A percentile compares a stretch with the other conserved stretches of the same genome.
Evolutionary conservation across 805 yeast genomes (phyloP).

Genomic region (Saccharomycodes ludwigii): DNA sequence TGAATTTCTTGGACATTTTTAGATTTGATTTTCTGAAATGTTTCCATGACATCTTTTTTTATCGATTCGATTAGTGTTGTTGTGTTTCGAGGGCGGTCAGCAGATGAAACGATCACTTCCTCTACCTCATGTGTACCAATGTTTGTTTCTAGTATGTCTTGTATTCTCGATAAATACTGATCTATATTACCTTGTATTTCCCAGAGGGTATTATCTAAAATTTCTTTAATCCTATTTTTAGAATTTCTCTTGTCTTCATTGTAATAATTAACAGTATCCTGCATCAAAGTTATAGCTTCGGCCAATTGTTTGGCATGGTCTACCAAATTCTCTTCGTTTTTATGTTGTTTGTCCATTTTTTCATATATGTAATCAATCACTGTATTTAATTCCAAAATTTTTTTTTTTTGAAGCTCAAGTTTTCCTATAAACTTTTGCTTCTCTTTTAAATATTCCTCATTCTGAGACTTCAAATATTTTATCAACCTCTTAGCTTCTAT

Average conservation of each 20-base stretch:
- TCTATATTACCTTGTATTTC: too few relatives aligned
- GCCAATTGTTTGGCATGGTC: conserved; percentile 13
- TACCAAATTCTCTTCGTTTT: conserved; percentile 17
- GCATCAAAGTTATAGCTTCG: conserved; percentile 12
- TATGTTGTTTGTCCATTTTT: conserved; percentile 16
- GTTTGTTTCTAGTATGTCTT: neutral
- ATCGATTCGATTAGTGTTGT: too few relatives aligned
- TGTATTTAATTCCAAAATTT: conserved; percentile 15
- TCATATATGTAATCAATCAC: conserved; percentile 15
- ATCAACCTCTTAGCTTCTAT: conserved; percentile 33
- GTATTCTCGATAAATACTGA: too few relatives aligned
- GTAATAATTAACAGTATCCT: conserved; percentile 12
- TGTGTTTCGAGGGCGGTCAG: too few relatives aligned
- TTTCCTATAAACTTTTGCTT: conserved; percentile 18
- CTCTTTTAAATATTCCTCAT: conserved; percentile 19
- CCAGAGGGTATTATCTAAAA: conserved; percentile 6
- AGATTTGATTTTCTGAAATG: too few relatives aligned
- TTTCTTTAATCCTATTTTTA: conserved; percentile 14
- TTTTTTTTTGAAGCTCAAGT: conserved; percentile 16
- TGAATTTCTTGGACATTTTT: too few relatives aligned
- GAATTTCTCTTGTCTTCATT: conserved; percentile 14
- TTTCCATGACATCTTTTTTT: too few relatives aligned
- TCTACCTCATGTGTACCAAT: neutral
- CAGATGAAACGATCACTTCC: neutral
- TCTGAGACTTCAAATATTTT: conserved; percentile 28